Conservation (phyloP, 192 early-diverging fungal genomes). For the Backusella westeae region DNA sequence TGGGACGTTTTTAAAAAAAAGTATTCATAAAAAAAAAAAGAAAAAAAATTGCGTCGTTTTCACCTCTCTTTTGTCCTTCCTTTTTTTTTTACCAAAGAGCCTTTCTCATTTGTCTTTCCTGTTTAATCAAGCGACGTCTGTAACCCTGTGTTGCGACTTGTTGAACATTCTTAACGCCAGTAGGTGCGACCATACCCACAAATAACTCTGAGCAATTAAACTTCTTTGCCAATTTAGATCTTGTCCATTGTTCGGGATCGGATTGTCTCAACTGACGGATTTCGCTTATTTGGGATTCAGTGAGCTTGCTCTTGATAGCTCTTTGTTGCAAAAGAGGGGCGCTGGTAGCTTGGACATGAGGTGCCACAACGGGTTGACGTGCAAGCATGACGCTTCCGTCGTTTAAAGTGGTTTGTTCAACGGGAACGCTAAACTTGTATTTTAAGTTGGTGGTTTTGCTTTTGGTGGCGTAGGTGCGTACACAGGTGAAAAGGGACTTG, state of each 20-base stretch:
- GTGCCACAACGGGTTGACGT: constrained; percentile 24
- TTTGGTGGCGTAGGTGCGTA: constrained; percentile 35
- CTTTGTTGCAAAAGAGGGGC: constrained; percentile 11
- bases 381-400: constrained; percentile 25
- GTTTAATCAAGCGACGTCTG: constrained; percentile 30
- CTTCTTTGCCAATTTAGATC: constrained; percentile 34
- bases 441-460: constrained; percentile 34
- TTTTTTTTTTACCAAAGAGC: constrained; percentile 31
- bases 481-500: constrained; percentile 1
- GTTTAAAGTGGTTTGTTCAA: constrained; percentile 10
- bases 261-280: constrained; percentile 30
- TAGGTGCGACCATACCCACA: constrained; percentile 34
- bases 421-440: constrained; percentile 27
- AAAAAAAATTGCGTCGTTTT: no score
- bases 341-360: constrained; percentile 7
- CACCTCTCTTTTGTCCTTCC: background rate
- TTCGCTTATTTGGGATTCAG: constrained; percentile 29
- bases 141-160: constrained; percentile 18
- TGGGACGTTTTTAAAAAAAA: background rate
- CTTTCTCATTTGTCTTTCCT: constrained; percentile 32
- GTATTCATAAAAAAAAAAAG: no score
- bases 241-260: constrained; percentile 39
- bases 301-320: background rate
- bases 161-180: background rate
- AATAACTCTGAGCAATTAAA: constrained; percentile 41